Evolutionary conservation across 352 stramenopile genomes (phyloP).

Genomic region (Globisporangium canariense): DNA sequence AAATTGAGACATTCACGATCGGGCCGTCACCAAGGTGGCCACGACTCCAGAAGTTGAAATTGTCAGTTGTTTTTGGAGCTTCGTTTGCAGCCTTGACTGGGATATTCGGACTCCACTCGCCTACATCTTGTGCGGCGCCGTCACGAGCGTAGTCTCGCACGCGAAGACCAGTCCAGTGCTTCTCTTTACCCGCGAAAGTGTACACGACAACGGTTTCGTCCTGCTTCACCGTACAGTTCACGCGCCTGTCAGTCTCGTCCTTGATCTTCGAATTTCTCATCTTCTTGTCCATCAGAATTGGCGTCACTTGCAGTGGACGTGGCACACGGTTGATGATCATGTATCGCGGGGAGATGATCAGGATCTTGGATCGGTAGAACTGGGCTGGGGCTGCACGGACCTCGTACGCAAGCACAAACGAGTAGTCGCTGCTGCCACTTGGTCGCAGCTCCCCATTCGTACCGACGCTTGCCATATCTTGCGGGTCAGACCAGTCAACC

Average conservation of each 20-base stretch:
- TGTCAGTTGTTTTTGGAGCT: constrained; percentile 33
- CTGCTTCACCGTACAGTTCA: constrained; percentile 45
- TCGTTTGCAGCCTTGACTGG: constrained; percentile 34
- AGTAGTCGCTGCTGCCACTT: constrained; percentile 39
- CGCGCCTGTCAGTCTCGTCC: constrained; percentile 19
- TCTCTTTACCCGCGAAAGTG: constrained; percentile 63
- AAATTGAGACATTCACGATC: constrained; percentile 58
- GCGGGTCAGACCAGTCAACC: constrained; percentile 61
- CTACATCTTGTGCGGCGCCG: constrained; percentile 32
- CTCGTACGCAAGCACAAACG: constrained; percentile 81
- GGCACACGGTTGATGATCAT: constrained; percentile 67
- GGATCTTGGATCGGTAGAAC: constrained; percentile 82
- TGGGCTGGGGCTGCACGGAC: constrained; percentile 72
- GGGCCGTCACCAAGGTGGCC: constrained; percentile 68
- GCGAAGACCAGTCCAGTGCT: constrained; percentile 60
- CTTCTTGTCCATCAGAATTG: constrained; percentile 81
- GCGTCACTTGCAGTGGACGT: constrained; percentile 63
- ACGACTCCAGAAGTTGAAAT: constrained; percentile 67
- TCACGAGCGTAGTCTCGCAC: constrained; percentile 59
- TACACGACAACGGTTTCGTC: constrained; percentile 65
- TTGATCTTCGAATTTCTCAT: constrained; percentile 32
- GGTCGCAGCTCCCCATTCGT: constrained; percentile 68
- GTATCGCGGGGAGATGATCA: constrained; percentile 74
- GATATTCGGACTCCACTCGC: constrained; percentile 57
- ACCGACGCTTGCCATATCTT: constrained; percentile 72